Conservation (phyloP, 2,329 filamentous ascomycete genomes). For the Harringtonia lauricola region DNA sequence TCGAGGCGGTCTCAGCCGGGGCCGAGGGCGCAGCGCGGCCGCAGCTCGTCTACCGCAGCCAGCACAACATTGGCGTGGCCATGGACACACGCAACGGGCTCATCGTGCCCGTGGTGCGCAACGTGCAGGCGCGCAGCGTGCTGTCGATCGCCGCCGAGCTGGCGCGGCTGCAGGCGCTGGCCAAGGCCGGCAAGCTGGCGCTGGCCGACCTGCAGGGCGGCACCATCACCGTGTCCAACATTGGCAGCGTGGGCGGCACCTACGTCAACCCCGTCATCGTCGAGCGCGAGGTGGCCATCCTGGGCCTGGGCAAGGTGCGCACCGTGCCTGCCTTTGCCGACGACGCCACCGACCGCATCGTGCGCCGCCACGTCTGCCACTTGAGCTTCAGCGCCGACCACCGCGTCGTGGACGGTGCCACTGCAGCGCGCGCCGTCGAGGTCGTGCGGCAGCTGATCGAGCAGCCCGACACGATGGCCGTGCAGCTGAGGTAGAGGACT, state of each 20-base stretch:
- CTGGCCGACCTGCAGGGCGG: constrained; percentile 70
- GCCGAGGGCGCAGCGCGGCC: constrained; percentile 45
- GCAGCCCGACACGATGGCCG: constrained; percentile 76
- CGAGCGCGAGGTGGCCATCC: constrained; percentile 79
- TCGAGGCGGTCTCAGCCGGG: constrained; percentile 13
- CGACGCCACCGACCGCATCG: constrained; percentile 43
- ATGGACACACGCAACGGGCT: constrained; percentile 88
- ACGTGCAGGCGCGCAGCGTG: constrained; percentile 69
- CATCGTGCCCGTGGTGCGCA: constrained; percentile 81
- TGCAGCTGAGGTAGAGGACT: constrained; percentile 57
- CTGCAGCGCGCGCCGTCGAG: constrained; percentile 83
- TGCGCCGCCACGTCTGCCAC: constrained; percentile 71
- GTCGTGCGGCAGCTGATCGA: constrained; percentile 69
- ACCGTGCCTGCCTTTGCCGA: constrained; percentile 69
- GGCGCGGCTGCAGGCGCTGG: constrained; percentile 59
- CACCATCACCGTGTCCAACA: constrained; percentile 94
- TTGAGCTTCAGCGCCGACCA: constrained; percentile 98
- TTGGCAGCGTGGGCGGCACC: constrained; percentile 87
- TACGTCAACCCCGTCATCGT: constrained; percentile 89
- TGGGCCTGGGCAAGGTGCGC: constrained; percentile 76
- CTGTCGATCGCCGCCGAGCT: constrained; percentile 70
- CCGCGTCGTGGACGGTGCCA: constrained; percentile 86
- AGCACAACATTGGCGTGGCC: constrained; percentile 91
- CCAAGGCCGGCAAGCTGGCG: constrained; percentile 62
- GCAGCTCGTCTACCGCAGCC: constrained; percentile 62